A percentile compares a stretch with the other conserved stretches of the same genome.
Evolutionary conservation across 192 early-diverging fungal genomes (phyloP).

Genomic region (Cladochytrium replicatum): DNA sequence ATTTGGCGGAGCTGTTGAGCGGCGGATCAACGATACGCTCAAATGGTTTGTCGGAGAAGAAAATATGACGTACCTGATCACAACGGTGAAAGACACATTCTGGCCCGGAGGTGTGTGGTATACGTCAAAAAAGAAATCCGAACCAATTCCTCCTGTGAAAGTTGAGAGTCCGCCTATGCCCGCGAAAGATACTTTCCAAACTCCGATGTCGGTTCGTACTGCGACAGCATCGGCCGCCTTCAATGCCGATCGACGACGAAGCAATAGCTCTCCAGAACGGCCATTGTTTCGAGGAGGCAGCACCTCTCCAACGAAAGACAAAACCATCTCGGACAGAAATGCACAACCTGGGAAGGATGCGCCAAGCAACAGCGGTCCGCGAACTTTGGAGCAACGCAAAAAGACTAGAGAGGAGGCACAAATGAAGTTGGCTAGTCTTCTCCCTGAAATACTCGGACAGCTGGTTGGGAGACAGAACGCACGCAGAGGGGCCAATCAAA

Average conservation of each 20-base stretch:
- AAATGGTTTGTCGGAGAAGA: slow-evolving; percentile 18
- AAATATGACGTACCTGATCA: slow-evolving; percentile 13
- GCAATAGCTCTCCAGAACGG: too few relatives aligned
- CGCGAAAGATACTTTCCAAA: too few relatives aligned
- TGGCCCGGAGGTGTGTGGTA: slow-evolving; percentile 51
- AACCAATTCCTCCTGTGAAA: too few relatives aligned
- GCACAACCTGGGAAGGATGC: too few relatives aligned
- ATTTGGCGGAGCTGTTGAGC: slow-evolving; percentile 78
- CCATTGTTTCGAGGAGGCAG: too few relatives aligned
- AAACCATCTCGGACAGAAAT: too few relatives aligned
- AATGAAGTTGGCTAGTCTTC: slow-evolving; percentile 15
- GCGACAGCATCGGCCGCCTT: too few relatives aligned
- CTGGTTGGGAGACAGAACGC: slow-evolving; percentile 83
- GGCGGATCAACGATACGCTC: slow-evolving; percentile 37
- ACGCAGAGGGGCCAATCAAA: slow-evolving; percentile 53
- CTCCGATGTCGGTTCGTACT: too few relatives aligned
- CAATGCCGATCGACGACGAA: too few relatives aligned
- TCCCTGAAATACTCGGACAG: slow-evolving; percentile 51
- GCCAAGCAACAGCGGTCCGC: slow-evolving; percentile 46
- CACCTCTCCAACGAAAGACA: too few relatives aligned
- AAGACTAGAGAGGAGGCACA: slow-evolving; percentile 4
- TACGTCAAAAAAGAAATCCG: too few relatives aligned
- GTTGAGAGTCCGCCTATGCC: too few relatives aligned
- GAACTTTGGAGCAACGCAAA: slow-evolving; percentile 38
- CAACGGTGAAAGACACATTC: slow-evolving; percentile 20